Percentiles rank a stretch among this genome's conserved stretches.
Conservation (phyloP, 2,329 filamentous ascomycete species). For the Aspergillus novoparasiticus region DNA sequence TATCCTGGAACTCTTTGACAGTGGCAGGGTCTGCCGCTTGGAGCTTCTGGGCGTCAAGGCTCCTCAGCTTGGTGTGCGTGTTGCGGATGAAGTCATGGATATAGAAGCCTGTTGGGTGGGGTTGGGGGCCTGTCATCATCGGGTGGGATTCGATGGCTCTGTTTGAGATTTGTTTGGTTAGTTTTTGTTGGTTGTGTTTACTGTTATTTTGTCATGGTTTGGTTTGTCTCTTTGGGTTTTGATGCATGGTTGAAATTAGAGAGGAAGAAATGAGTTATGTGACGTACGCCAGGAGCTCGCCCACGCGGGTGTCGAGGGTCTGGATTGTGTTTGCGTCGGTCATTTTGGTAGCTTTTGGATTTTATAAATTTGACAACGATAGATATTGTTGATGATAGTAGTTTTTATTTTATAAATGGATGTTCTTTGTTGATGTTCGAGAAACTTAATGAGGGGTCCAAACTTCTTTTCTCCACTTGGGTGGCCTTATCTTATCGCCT, state of each 20-base stretch:
- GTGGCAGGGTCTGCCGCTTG: slow-evolving; percentile 23
- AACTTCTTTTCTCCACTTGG: not conserved
- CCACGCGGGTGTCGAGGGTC: not conserved
- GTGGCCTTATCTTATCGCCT: not conserved
- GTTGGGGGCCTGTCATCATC: slow-evolving; percentile 32
- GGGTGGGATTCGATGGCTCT: slow-evolving; percentile 36
- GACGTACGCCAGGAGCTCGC: slow-evolving; percentile 29
- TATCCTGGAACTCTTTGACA: slow-evolving; percentile 21
- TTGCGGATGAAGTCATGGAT: slow-evolving; percentile 70
- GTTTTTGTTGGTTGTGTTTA: not conserved
- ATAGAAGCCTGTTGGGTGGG: slow-evolving; percentile 48
- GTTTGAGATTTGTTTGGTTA: not conserved
- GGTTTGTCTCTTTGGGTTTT: not conserved
- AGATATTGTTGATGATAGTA: not conserved
- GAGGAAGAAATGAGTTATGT: not conserved
- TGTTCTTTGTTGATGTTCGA: not conserved
- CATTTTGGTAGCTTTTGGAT: slow-evolving; percentile 16
- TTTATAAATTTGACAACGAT: not conserved
- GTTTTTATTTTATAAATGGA: not conserved
- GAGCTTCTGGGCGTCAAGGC: slow-evolving; percentile 28
- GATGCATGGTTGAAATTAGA: not conserved
- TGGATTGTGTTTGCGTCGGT: slow-evolving; percentile 23
- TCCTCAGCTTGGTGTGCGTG: slow-evolving; percentile 54
- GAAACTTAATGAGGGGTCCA: not conserved
- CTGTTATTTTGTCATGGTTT: not conserved